Conservation (phyloP, 2,329 filamentous ascomycete species). For the Pseudogymnoascus sp. region DNA sequence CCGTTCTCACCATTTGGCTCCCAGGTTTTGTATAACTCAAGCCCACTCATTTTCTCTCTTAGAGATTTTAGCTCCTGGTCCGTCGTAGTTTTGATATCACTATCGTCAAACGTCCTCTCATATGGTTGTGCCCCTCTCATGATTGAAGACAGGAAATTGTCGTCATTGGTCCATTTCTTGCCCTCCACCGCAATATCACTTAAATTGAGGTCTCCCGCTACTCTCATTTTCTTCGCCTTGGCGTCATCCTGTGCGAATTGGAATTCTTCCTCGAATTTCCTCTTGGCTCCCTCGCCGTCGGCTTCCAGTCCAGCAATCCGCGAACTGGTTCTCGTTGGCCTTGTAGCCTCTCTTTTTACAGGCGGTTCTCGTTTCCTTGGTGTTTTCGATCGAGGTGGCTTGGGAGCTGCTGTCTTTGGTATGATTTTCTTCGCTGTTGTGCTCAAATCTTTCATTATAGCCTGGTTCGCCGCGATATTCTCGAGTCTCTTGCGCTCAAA, state of each 20-base stretch:
- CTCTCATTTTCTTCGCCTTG: constrained; percentile 54
- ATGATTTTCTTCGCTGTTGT: constrained; percentile 63
- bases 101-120: constrained; percentile 76
- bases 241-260: constrained; percentile 50
- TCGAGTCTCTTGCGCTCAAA: constrained; percentile 81
- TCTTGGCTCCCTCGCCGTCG: constrained; percentile 55
- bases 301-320: constrained; percentile 50
- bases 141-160: constrained; percentile 60
- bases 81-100: constrained; percentile 72
- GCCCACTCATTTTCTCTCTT: constrained; percentile 66
- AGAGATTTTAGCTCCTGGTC: constrained; percentile 69
- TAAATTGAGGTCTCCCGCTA: constrained; percentile 64
- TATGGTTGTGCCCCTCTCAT: constrained; percentile 69
- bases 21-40: constrained; percentile 79
- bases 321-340: constrained; percentile 52
- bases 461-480: constrained; percentile 82
- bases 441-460: constrained; percentile 70
- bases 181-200: constrained; percentile 75
- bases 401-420: constrained; percentile 46
- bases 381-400: constrained; percentile 34
- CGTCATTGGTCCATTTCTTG: constrained; percentile 63
- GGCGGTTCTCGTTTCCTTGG: constrained; percentile 35
- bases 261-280: constrained; percentile 61
- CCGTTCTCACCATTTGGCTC: constrained; percentile 61
- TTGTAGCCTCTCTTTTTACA: constrained; percentile 40